Evolutionary conservation across 2,329 filamentous ascomycete species (phyloP).

Genomic region (Diplodia corticola): DNA sequence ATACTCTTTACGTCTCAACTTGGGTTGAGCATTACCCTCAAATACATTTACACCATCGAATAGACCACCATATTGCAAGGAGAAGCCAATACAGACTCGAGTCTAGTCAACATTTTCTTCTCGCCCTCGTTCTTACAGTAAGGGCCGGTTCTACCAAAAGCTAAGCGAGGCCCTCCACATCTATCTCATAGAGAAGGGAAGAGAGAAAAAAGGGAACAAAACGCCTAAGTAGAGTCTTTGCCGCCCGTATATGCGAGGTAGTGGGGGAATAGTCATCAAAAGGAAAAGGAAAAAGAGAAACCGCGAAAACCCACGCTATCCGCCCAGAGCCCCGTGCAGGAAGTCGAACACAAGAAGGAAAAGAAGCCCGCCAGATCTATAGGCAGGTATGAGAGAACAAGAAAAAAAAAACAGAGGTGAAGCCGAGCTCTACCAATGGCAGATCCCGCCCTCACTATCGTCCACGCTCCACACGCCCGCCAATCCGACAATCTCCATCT

Average conservation of each 20-base stretch:
- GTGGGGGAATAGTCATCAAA: neutral
- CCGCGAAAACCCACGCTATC: neutral
- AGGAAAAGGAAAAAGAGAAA: too few relatives aligned
- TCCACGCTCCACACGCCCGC: slow-evolving; percentile 89
- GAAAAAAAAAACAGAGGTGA: neutral
- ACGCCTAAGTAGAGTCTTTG: neutral
- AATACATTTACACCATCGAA: too few relatives aligned
- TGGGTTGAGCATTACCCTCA: too few relatives aligned
- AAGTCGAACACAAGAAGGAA: neutral
- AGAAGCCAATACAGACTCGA: neutral
- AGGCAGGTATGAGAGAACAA: neutral
- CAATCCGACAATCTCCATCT: slow-evolving; percentile 65
- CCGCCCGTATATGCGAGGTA: neutral
- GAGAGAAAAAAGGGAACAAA: neutral
- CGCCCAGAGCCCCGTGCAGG: too few relatives aligned
- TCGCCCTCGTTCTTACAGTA: neutral
- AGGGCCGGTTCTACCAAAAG: neutral
- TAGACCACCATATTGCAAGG: too few relatives aligned
- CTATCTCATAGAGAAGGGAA: neutral
- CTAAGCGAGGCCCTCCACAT: neutral
- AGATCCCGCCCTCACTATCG: slow-evolving; percentile 68
- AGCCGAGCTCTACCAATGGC: slow-evolving; percentile 48
- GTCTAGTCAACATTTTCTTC: neutral
- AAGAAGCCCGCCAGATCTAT: neutral
- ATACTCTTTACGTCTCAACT: too few relatives aligned